phyloP scores from a whole-genome alignment of 768 basidiomycete species.

The Tremella yokohamensis region DNA sequence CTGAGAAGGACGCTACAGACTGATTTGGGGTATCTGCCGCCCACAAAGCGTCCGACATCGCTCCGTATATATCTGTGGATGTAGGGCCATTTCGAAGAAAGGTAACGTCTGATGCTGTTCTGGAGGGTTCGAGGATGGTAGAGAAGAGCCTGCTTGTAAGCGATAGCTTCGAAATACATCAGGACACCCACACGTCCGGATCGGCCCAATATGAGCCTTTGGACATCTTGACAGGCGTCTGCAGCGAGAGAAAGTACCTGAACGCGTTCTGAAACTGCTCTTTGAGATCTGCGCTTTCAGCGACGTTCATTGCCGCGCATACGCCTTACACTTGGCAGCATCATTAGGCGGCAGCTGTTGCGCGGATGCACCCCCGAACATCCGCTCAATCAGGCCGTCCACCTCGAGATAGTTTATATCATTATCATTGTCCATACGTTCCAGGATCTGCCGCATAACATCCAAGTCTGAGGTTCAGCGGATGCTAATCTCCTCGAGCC shows the following conservation, averaged over 20 bases:
- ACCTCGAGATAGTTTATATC: conserved; percentile 23
- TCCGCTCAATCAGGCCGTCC: conserved; percentile 17
- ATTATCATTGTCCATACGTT: background rate
- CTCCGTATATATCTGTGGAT: conserved; percentile 16
- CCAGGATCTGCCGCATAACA: background rate
- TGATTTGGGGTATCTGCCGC: conserved; percentile 12
- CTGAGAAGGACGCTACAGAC: conserved; percentile 21
- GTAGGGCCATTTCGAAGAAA: conserved; percentile 12
- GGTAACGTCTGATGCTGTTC: conserved; percentile 16
- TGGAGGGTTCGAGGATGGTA: conserved; percentile 18
- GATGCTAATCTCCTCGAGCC: background rate
- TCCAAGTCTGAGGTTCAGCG: background rate
- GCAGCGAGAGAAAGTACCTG: background rate
- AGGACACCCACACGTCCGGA: background rate
- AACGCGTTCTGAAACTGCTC: background rate
- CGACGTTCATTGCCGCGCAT: background rate
- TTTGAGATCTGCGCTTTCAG: background rate
- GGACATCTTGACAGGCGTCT: background rate
- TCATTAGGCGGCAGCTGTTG: conserved; percentile 31
- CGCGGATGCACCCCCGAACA: conserved; percentile 11
- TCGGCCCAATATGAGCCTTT: conserved; percentile 2
- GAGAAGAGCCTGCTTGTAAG: conserved; percentile 10
- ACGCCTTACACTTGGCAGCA: conserved; percentile 16
- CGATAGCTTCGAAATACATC: background rate
- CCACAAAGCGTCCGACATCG: conserved; percentile 30